Evolutionary conservation across 108 stramenopile genomes (phyloP).

Genomic region (Craspedostauros australis): DNA sequence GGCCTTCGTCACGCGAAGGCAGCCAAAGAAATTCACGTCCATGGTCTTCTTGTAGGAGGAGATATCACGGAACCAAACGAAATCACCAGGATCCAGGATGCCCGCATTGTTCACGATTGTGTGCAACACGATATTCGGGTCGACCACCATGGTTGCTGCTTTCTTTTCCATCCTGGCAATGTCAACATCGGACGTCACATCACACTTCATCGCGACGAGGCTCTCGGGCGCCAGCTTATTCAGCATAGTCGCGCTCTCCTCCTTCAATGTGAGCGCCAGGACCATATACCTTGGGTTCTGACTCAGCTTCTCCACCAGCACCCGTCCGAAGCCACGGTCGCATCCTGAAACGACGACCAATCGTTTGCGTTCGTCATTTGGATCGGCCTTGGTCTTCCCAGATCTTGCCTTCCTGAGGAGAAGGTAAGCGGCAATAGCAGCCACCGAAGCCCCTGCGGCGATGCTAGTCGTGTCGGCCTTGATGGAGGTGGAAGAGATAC

Average conservation of each 20-base stretch:
- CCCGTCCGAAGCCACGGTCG: slow-evolving; percentile 17
- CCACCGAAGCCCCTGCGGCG: no score
- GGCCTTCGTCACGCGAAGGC: slow-evolving; percentile 14
- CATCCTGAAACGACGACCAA: slow-evolving; percentile 18
- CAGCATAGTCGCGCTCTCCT: not conserved
- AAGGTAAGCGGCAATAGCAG: no score
- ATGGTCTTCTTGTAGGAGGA: slow-evolving; percentile 2
- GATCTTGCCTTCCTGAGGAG: no score
- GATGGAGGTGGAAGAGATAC: no score
- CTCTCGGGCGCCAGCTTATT: not conserved
- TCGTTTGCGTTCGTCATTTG: no score
- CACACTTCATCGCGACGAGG: slow-evolving; percentile 4
- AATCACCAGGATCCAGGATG: slow-evolving; percentile 1
- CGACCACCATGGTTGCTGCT: no score
- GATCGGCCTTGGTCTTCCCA: no score
- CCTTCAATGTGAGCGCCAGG: slow-evolving; percentile 1
- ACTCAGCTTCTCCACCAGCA: not conserved
- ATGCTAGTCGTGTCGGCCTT: no score
- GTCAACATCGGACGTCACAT: slow-evolving; percentile 5
- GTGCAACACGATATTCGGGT: slow-evolving; percentile 1
- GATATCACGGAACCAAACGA: not conserved
- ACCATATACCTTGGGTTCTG: not conserved
- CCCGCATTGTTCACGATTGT: slow-evolving; percentile 18
- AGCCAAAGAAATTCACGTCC: slow-evolving; percentile 25
- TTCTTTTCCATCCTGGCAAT: not conserved